phyloP scores from a whole-genome alignment of 495 filamentous ascomycete species.

The Tuber microsphaerosporum region DNA sequence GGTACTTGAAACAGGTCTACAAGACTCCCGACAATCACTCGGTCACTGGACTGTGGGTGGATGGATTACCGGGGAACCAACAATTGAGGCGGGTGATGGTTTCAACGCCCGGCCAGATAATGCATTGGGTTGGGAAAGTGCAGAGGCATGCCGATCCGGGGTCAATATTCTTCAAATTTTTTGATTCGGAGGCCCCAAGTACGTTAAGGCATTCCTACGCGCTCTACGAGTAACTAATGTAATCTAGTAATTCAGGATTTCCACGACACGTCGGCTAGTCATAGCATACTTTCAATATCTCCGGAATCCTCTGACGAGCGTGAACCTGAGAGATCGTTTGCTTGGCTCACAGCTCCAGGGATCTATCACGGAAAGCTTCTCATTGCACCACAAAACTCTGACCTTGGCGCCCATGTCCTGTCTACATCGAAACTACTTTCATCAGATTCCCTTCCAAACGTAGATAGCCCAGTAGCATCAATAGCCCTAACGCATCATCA shows the following conservation, averaged over 20 bases:
- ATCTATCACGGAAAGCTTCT: constrained; percentile 77
- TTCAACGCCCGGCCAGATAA: constrained; percentile 63
- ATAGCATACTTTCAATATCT: constrained; percentile 56
- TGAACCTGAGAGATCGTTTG: constrained; percentile 64
- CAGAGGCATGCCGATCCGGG: constrained; percentile 70
- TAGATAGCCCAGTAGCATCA: constrained; percentile 63
- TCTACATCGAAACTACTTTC: constrained; percentile 66
- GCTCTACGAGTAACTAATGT: constrained; percentile 10
- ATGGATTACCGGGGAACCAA: constrained; percentile 54
- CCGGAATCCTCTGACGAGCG: constrained; percentile 56
- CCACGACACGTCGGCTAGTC: constrained; percentile 31
- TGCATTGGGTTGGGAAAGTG: constrained; percentile 70
- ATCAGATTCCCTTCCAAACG: constrained; percentile 60
- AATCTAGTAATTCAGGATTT: constrained; percentile 38
- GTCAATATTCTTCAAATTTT: constrained; percentile 75
- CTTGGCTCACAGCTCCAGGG: constrained; percentile 82
- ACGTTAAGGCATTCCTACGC: constrained; percentile 12
- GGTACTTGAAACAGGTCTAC: constrained; percentile 74
- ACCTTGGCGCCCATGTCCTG: constrained; percentile 61
- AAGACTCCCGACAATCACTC: constrained; percentile 67
- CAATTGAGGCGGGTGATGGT: constrained; percentile 71
- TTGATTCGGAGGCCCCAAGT: constrained; percentile 61
- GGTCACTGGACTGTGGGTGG: constrained; percentile 75
- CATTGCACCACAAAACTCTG: constrained; percentile 46
- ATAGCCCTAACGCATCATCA: constrained; percentile 89